phyloP scores from a whole-genome alignment of 2,329 filamentous ascomycete genomes.

The Rugonectria rugulosa region DNA sequence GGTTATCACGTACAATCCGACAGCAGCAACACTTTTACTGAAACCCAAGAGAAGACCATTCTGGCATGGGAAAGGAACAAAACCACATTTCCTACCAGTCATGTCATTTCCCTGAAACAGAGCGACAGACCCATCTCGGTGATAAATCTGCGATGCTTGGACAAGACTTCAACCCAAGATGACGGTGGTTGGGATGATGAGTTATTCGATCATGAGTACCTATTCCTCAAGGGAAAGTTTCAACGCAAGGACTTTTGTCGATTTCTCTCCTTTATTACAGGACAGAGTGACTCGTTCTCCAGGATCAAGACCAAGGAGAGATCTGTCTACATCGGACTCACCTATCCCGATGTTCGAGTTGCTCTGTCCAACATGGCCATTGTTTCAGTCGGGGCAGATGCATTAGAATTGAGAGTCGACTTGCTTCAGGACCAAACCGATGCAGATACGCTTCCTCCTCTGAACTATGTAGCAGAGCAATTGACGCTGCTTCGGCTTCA shows the following conservation, averaged over 20 bases:
- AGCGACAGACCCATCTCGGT: background rate
- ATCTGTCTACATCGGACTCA: conserved; percentile 22
- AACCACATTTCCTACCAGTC: background rate
- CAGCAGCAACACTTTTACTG: background rate
- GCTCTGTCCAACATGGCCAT: conserved; percentile 26
- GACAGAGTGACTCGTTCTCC: conserved; percentile 10
- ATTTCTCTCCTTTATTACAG: conserved; percentile 19
- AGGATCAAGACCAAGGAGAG: conserved; percentile 17
- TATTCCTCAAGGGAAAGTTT: conserved; percentile 13
- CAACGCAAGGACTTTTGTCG: conserved; percentile 16
- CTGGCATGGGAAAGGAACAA: conserved; percentile 1
- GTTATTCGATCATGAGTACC: conserved; percentile 19
- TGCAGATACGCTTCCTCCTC: conserved; percentile 3
- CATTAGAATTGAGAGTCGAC: conserved; percentile 20
- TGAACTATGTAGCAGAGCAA: conserved; percentile 21
- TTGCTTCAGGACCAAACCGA: conserved; percentile 7
- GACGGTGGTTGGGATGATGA: background rate
- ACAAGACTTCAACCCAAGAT: background rate
- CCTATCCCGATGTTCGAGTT: conserved; percentile 21
- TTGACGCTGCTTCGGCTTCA: conserved; percentile 16
- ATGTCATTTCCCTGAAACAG: background rate
- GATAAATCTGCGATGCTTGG: conserved; percentile 5
- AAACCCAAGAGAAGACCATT: background rate
- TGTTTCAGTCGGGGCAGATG: conserved; percentile 24
- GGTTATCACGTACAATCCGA: conserved; percentile 6